Base-by-base conservation (phyloP, 257 asterid genomes). In the Lavandula angustifolia region DNA sequence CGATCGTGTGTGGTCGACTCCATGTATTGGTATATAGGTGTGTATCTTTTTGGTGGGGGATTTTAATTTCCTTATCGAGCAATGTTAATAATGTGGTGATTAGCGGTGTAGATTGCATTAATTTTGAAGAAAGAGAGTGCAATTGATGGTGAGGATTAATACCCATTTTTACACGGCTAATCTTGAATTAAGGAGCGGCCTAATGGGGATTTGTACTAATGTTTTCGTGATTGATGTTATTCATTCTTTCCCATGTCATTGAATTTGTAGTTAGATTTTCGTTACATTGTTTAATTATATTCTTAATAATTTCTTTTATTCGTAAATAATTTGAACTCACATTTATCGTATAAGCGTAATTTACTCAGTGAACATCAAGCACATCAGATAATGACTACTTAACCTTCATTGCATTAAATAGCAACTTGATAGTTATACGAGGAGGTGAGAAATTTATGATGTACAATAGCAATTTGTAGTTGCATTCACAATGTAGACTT, bases 1-100 rank as follows among this genome's bases (percentile, higher is more conserved):
- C 51, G 73, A 67, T 81, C 71, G 62, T 5, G 50, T 75, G 79
- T 9, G 75, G 72, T 66, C 68, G 17, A n/a, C 46, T 78, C 57
- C 66, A 72, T 58, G 12, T 35, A 42, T 22, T 57, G 50, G 60
- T 84, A 65, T 64, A 72, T 74, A 72, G 82, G 48, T 79, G 83
- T 77, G 72, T 49, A 69, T 64, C 48, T 56, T 57, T 63, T 70
- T 50, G 31, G 59, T n/a, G 44, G 27, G 27, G 27, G 27, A 2
- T 22, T 22, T 22, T 22, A 22, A 44, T 42, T 50, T 6, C 29
- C 17, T 31, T 35, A 1, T 34, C 40, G 22, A 7, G 7, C 4
- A 14, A 7, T 52, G 50, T 41, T 54, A 75, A 76, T 85, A 71
- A 77, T 51, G 68, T 67, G 76, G 48, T 31, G 68, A 69, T 64